Base-by-base conservation (phyloP, 352 stramenopile species). In the Lagenidium giganteum region DNA sequence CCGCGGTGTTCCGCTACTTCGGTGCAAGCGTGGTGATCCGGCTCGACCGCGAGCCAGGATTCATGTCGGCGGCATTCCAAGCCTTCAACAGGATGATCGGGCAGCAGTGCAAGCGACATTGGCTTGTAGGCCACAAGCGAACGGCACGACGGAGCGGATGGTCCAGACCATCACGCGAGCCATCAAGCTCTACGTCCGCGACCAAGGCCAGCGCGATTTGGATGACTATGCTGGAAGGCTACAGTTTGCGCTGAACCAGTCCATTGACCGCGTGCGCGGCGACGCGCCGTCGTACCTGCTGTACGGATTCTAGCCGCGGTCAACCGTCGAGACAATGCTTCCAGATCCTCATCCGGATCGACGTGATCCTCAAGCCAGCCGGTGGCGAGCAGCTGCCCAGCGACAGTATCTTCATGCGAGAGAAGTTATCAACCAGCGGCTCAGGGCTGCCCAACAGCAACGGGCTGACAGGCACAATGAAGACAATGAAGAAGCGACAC, bases 261-360 rank as follows among this genome's bases (percentile, higher is more conserved):
- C 55, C 0, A 23, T 43, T 5, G 45, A 60, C 14, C 27, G 17
- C 1, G 26, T 29, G 1, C 26, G 48, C 2, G 1, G 24, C 1
- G 45, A 64, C 11, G 47, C 44, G 0, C 43, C 44, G n/a, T 60
- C 47, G 35, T 64, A 47, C 20, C 30, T 64, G 1, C 28, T 64
- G 0, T 41, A 64, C 18, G 48, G 54, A 0, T 64, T 38, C 48
- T 33, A 59, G 12, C 37, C 54, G 7, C 17, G 28, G 5, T 28
- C 34, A 5, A 57, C 51, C 2, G 9, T 61, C 1, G 40, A 51
- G n/a, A 37, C 35, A 1, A 28, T 2, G 8, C 26, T 49, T 1
- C 24, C 54, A 4, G 18, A 8, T 2, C 24, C 13, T 7, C 21
- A 28, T 9, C 14, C 14, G 12, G 2, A 20, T 3, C 22, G 31